Evolutionary conservation across 2,329 filamentous ascomycete species (phyloP), one percentile per base, ranked within the genome.

Genomic region (Pseudodiploospora longispora): DNA sequence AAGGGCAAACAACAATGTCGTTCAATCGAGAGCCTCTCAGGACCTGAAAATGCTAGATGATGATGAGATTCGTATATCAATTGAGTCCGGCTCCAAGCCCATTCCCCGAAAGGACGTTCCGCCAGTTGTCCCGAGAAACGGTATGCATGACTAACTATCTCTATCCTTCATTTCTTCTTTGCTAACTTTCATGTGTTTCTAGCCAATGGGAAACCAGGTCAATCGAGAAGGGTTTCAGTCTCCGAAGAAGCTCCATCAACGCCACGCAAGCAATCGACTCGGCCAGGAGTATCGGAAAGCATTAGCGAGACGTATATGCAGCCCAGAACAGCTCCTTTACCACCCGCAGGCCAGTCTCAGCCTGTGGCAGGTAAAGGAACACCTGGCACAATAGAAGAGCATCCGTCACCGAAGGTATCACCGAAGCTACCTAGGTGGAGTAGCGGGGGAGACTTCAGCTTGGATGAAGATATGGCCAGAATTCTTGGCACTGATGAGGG

Each of bases 381-480:
- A 19, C 59, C 66, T 27, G 69, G 61, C 48, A 67, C 72, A 41
- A 63, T 69, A 55, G 59, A 66, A 48, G 58, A 60, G 27, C 51
- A 53, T 34, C 53, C 49, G 56, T 74, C 62, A 48, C 68, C 62
- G 51, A 76, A 78, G 52, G 63, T 65, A 34, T 86, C 83, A 7
- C 82, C 84, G 7, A 82, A 81, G 55, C 69, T 87, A 50, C 79
- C 84, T 52, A 75, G 83, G 56, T 87, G 78, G 78, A 95, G 85
- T 63, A 76, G 78, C 36, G 87, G 87, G 42, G 87, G 83, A 43
- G 89, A 95, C 52, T 93, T 96, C 58, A 93, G 85, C 47, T 82
- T 95, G 83, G 91, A 97, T 52, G 90, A 96, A 63, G 93, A 97
- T 59, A 88, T 96, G 80, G 85, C 87, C 43, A 83, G 90, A 46